Base-by-base conservation (phyloP, 1,284 basidiomycete genomes). In the Puccinia hordei region DNA sequence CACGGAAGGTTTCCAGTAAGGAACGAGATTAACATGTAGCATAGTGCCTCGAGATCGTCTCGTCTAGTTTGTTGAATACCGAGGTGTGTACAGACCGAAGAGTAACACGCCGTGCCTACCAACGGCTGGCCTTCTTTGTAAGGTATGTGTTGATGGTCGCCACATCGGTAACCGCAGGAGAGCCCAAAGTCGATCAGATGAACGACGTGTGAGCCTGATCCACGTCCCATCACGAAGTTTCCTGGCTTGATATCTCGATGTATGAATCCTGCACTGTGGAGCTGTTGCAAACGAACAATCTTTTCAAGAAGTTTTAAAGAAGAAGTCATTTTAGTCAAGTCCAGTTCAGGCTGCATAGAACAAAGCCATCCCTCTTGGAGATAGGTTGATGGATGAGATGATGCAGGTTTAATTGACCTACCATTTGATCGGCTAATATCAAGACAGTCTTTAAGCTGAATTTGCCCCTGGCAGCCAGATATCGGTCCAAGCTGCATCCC, bases 371-470 rank as follows among this genome's bases (percentile, higher is more conserved):
- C 38, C 38, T 41, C 17, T 46, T 13, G 15, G 10, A 63, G 17
- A 19, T 63, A 17, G 27, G 10, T 63, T 63, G 15, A 5, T 65
- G 22, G 4, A 6, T 65, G 3, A 8, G 5, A 9, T 22, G 61
- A 38, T 24, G 9, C 8, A 30, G 19, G 9, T 22, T 65, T 30
- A 30, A 65, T 65, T 3, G 22, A 33, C 84, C 59, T 83, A 85
- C 84, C 85, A 86, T 85, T 82, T 86, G 85, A 81, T 86, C 85
- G 61, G 85, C 85, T 13, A 86, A 82, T 46, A 86, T 83, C 49
- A 86, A 83, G 55, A 86, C 85, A n/a, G 85, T 86, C 83, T 86
- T 86, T 81, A 86, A 83, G 57, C 84, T 85, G 81, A 86, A 86
- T 73, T 85, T 85, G 44, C 85, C 83, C 83, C 86, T 85, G 83